phyloP scores from a whole-genome alignment of 371 early-diverging fungal genomes.

The Mortierella sp. region DNA sequence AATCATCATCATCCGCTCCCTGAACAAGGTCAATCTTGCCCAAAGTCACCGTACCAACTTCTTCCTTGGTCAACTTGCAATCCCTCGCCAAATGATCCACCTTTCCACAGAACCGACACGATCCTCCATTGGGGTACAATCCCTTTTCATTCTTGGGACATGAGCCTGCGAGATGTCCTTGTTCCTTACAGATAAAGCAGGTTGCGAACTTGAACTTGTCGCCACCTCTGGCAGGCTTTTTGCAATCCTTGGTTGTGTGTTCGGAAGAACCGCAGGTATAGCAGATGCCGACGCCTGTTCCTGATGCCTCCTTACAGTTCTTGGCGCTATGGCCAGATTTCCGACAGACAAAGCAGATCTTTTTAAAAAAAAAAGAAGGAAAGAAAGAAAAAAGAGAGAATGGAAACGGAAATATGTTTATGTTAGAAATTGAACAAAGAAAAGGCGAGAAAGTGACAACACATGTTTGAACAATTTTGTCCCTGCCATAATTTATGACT shows the following conservation, averaged over 20 bases:
- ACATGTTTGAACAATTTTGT: not conserved
- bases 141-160: slow-evolving; percentile 91
- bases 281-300: slow-evolving; percentile 73
- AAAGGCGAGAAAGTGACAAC: not conserved
- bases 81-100: slow-evolving; percentile 88
- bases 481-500: not conserved
- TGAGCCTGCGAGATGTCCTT: slow-evolving; percentile 85
- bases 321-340: slow-evolving; percentile 85
- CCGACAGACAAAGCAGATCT: slow-evolving; percentile 89
- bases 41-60: slow-evolving; percentile 68
- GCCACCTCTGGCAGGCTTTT: slow-evolving; percentile 67
- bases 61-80: slow-evolving; percentile 76
- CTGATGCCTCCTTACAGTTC: slow-evolving; percentile 75
- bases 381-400: not conserved
- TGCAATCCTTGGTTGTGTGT: slow-evolving; percentile 83
- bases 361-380: not conserved
- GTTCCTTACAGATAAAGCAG: slow-evolving; percentile 88
- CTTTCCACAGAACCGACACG: slow-evolving; percentile 88
- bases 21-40: slow-evolving; percentile 78
- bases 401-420: not conserved
- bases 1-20: slow-evolving; percentile 88
- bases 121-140: slow-evolving; percentile 92
- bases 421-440: not conserved
- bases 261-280: slow-evolving; percentile 89
- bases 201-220: slow-evolving; percentile 74